phyloP scores from a whole-genome alignment of 768 basidiomycete species.

The Lentinus tigrinus region DNA sequence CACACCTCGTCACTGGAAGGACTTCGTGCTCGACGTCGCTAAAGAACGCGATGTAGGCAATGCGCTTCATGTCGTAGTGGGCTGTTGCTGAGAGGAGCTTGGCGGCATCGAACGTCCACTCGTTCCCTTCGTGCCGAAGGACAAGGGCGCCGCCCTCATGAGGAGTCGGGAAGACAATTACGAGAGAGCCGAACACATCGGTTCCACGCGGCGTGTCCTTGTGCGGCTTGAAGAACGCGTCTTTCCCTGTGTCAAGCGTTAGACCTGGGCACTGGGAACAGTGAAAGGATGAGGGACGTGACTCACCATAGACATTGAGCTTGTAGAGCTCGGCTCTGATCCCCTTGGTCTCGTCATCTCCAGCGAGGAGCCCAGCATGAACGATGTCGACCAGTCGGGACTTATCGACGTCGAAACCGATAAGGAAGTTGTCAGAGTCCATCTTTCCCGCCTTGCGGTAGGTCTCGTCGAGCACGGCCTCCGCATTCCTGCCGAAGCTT shows the following conservation, averaged over 20 bases:
- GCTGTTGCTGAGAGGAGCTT: constrained; percentile 11
- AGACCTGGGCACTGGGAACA: no score
- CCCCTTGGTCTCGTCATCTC: no score
- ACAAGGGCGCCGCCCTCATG: constrained; percentile 46
- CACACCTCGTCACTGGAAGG: constrained; percentile 37
- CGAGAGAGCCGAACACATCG: constrained; percentile 44
- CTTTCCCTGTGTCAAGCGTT: no score
- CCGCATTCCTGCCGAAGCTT: constrained; percentile 25
- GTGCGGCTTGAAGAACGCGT: no score
- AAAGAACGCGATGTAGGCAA: constrained; percentile 41
- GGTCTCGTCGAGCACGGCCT: constrained; percentile 30
- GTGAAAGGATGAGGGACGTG: no score
- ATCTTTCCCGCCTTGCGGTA: constrained; percentile 33
- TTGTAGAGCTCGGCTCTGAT: constrained; percentile 23
- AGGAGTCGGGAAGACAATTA: constrained; percentile 43
- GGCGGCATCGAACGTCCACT: constrained; percentile 33
- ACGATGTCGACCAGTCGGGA: neutral
- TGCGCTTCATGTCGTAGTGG: neutral
- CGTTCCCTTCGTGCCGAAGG: constrained; percentile 25
- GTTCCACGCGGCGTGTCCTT: neutral
- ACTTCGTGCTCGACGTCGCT: constrained; percentile 48
- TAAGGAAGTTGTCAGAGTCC: constrained; percentile 12
- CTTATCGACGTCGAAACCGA: neutral
- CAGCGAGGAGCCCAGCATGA: no score
- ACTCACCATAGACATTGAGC: constrained; percentile 25